These are phyloP conservation scores for Cucumis hystrix DNA, from an alignment of 306 rosid species.

Conservation along the genomic window DNA sequence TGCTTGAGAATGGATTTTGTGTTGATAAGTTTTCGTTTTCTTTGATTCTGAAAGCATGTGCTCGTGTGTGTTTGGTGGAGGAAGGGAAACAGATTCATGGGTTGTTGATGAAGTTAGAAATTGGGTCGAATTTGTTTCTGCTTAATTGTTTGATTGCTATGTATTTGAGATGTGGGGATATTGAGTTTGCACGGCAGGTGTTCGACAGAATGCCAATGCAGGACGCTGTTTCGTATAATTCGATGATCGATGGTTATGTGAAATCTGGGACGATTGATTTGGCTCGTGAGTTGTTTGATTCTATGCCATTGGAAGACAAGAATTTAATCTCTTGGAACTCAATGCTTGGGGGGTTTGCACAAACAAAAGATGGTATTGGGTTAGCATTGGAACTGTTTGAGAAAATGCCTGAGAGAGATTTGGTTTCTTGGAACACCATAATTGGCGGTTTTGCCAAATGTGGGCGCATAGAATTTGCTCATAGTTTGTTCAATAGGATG, in stretches of 20 bases:
- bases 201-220: constrained; percentile 43
- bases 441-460: constrained; percentile 52
- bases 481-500: constrained; percentile 32
- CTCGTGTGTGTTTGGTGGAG: constrained; percentile 34
- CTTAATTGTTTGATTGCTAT: constrained; percentile 42
- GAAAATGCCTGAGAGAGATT: constrained; percentile 47
- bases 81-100: constrained; percentile 63
- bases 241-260: constrained; percentile 62
- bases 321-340: constrained; percentile 75
- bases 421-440: constrained; percentile 72
- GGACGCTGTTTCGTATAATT: constrained; percentile 56
- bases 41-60: constrained; percentile 58
- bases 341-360: constrained; percentile 42
- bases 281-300: constrained; percentile 45
- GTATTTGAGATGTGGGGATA: constrained; percentile 36
- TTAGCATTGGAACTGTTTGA: constrained; percentile 49
- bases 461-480: constrained; percentile 48
- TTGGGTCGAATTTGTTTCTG: constrained; percentile 41
- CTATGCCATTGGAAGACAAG: constrained; percentile 30
- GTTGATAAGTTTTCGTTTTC: constrained; percentile 54
- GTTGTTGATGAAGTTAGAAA: constrained; percentile 37
- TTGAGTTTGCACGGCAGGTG: constrained; percentile 32
- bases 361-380: constrained; percentile 24
- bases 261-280: constrained; percentile 32
- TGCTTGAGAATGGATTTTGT: constrained; percentile 50